These are phyloP conservation scores for Colletotrichum navitas DNA, from an alignment of 2,329 filamentous ascomycete genomes.

Conservation along the genomic window DNA sequence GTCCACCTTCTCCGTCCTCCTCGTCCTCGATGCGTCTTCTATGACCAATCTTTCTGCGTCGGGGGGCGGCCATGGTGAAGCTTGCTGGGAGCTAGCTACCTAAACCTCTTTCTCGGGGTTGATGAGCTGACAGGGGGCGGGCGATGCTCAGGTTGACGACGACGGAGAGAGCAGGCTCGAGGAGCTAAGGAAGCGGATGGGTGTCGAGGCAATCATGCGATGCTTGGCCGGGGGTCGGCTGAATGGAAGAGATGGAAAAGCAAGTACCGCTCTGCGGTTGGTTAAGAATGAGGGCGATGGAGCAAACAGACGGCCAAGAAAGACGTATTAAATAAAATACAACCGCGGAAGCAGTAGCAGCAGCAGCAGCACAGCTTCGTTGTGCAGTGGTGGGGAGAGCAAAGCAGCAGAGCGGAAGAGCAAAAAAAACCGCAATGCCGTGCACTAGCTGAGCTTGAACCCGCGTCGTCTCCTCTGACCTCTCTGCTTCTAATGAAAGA, in stretches of 20 bases:
- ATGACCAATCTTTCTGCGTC: slow-evolving; percentile 74
- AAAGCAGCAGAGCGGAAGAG: slow-evolving; percentile 24
- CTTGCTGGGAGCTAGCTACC: slow-evolving; percentile 31
- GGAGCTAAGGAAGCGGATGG: slow-evolving; percentile 38
- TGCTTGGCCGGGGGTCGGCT: slow-evolving; percentile 25
- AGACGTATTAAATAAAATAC: slow-evolving; percentile 42
- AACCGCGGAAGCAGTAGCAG: slow-evolving; percentile 25
- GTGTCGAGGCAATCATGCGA: slow-evolving; percentile 40
- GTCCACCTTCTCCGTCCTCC: slow-evolving; percentile 74
- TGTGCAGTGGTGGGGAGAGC: slow-evolving; percentile 18
- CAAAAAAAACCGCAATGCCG: slow-evolving; percentile 27
- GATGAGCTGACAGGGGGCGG: slow-evolving; percentile 15
- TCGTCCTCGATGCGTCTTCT: slow-evolving; percentile 78
- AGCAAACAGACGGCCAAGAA: slow-evolving; percentile 33
- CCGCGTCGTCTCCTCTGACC: slow-evolving; percentile 39
- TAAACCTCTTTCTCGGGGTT: slow-evolving; percentile 15
- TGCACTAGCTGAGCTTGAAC: slow-evolving; percentile 26
- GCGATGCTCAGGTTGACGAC: slow-evolving; percentile 38
- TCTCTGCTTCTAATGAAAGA: slow-evolving; percentile 45
- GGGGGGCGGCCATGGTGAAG: slow-evolving; percentile 62
- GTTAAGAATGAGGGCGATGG: slow-evolving; percentile 40
- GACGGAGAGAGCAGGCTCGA: slow-evolving; percentile 33
- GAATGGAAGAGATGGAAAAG: slow-evolving; percentile 39
- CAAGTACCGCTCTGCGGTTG: slow-evolving; percentile 41
- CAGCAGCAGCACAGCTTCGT: slow-evolving; percentile 31